Evolutionary conservation across 2,329 filamentous ascomycete species (phyloP).

Genomic region (Cladophialophora bantiana): DNA sequence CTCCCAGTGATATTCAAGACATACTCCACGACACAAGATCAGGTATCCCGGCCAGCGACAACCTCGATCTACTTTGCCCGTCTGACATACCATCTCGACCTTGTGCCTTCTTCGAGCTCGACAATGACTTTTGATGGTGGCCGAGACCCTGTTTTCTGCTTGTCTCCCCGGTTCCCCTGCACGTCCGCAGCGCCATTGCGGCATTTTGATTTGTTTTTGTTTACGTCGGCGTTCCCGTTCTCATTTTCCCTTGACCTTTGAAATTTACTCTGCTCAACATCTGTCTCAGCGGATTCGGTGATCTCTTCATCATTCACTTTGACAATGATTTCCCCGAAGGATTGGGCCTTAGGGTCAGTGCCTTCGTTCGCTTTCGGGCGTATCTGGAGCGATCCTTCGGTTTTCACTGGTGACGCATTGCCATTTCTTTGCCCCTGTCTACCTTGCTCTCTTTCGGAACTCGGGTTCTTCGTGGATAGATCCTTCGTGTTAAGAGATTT

Average conservation of each 20-base stretch:
- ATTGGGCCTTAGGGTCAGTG: not conserved
- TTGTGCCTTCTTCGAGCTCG: slow-evolving; percentile 34
- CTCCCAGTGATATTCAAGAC: not conserved
- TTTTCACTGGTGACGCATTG: slow-evolving; percentile 7
- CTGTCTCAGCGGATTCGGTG: not conserved
- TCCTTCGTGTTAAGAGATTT: slow-evolving; percentile 8
- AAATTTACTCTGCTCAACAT: not conserved
- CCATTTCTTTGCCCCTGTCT: not conserved
- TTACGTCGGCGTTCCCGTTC: not conserved
- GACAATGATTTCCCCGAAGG: slow-evolving; percentile 7
- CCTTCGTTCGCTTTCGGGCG: slow-evolving; percentile 20
- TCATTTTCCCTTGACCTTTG: not conserved
- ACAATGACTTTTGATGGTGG: slow-evolving; percentile 28
- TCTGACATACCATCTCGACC: slow-evolving; percentile 32
- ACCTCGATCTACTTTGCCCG: slow-evolving; percentile 24
- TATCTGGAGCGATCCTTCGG: slow-evolving; percentile 18
- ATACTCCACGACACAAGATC: not conserved
- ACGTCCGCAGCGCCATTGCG: not conserved
- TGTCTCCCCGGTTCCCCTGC: not conserved
- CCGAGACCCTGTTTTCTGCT: not conserved
- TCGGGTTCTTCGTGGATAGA: not conserved
- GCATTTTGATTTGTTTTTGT: not conserved
- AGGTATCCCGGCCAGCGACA: slow-evolving; percentile 4
- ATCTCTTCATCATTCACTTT: slow-evolving; percentile 24
- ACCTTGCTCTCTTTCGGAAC: not conserved